Percentiles rank a stretch among this genome's conserved stretches.
Conservation (phyloP, 805 yeast genomes). For the Candida mattraensis region DNA sequence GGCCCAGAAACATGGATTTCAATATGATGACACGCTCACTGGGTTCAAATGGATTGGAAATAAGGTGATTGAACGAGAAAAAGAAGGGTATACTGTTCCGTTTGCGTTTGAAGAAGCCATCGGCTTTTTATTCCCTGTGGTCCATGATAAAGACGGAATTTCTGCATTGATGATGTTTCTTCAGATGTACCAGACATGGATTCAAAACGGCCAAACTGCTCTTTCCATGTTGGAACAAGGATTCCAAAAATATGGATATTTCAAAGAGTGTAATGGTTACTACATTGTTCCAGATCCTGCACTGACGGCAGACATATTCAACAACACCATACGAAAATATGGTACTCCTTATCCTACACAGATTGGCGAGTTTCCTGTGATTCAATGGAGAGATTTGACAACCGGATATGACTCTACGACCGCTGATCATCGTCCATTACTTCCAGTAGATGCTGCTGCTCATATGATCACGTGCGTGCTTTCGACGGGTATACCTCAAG, state of each 20-base stretch:
- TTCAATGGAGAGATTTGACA: conserved; percentile 81
- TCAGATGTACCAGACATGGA: conserved; percentile 63
- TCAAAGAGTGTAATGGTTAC: conserved; percentile 85
- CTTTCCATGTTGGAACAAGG: conserved; percentile 56
- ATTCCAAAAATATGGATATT: conserved; percentile 70
- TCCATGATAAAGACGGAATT: conserved; percentile 93
- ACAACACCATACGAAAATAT: conserved; percentile 36
- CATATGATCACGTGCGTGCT: conserved; percentile 84
- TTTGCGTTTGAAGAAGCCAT: conserved; percentile 96
- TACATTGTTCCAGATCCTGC: conserved; percentile 60
- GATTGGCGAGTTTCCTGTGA: conserved; percentile 60
- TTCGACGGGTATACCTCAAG: conserved; percentile 23
- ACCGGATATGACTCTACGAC: conserved; percentile 76
- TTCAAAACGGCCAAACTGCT: conserved; percentile 37
- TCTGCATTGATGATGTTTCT: conserved; percentile 75
- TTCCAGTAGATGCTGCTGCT: conserved; percentile 71
- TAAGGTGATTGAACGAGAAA: conserved; percentile 70
- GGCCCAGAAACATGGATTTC: conserved; percentile 62
- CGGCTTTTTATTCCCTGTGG: conserved; percentile 84
- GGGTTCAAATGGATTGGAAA: conserved; percentile 99
- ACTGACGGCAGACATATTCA: conserved; percentile 56
- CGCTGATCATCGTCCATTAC: conserved; percentile 49
- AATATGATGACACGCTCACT: conserved; percentile 79
- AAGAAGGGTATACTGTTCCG: conserved; percentile 66
- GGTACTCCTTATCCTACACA: conserved; percentile 40